Conservation (phyloP, 495 filamentous ascomycete genomes). For the Clavariopsis aquatica region DNA sequence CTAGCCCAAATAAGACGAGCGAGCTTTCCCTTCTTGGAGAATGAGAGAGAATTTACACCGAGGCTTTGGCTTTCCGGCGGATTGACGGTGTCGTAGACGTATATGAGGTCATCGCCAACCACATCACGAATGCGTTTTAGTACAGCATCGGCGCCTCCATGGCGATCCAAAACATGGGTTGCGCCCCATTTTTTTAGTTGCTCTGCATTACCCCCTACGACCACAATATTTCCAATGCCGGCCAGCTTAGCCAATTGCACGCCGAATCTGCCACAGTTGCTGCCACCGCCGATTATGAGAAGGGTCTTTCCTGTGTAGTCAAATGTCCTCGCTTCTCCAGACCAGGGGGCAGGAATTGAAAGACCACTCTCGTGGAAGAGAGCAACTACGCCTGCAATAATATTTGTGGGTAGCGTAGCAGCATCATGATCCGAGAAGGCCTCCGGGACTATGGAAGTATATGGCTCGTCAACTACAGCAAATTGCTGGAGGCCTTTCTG, state of each 20-base stretch:
- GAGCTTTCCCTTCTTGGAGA: constrained; percentile 38
- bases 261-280: constrained; percentile 32
- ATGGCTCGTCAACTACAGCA: constrained; percentile 33
- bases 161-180: constrained; percentile 38
- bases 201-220: constrained; percentile 23
- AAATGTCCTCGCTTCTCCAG: constrained; percentile 19
- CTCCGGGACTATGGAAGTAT: constrained; percentile 35
- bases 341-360: constrained; percentile 32
- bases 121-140: constrained; percentile 36
- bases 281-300: constrained; percentile 43
- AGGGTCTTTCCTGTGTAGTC: constrained; percentile 37
- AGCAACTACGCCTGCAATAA: constrained; percentile 36
- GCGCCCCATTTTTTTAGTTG: constrained; percentile 32
- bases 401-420: constrained; percentile 41
- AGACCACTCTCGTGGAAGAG: constrained; percentile 38
- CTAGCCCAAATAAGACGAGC: constrained; percentile 24
- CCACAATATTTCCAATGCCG: constrained; percentile 41
- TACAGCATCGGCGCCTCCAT: constrained; percentile 34
- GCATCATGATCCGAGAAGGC: constrained; percentile 39
- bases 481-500: constrained; percentile 42
- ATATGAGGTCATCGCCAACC: constrained; percentile 43
- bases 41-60: constrained; percentile 42
- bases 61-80: constrained; percentile 27
- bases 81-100: constrained; percentile 43
- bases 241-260: constrained; percentile 31